Conservation (phyloP, 371 early-diverging fungal genomes). For the Modicella reniformis region DNA sequence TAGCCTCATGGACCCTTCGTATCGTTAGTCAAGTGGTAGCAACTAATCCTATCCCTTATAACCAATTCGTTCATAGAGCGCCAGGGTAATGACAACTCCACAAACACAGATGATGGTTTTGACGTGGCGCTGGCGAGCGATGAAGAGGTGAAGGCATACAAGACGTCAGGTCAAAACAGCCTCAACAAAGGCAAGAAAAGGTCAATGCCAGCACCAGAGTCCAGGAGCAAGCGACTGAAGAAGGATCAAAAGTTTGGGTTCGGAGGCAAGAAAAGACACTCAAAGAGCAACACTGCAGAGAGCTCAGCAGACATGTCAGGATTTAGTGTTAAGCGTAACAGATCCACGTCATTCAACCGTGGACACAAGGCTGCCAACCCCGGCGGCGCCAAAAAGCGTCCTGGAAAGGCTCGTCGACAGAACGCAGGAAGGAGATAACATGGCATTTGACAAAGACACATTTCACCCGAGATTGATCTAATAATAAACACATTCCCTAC, state of each 20-base stretch:
- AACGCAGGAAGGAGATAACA: constrained; percentile 46
- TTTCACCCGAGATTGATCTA: not conserved
- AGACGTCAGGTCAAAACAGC: constrained; percentile 42
- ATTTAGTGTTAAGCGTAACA: constrained; percentile 75
- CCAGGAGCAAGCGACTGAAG: constrained; percentile 53
- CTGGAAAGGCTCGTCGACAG: constrained; percentile 54
- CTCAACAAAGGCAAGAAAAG: constrained; percentile 39
- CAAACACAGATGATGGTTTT: constrained; percentile 79
- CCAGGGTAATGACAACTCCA: constrained; percentile 63
- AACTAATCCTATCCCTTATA: not conserved
- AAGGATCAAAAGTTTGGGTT: constrained; percentile 81
- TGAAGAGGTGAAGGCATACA: constrained; percentile 53
- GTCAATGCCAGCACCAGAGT: constrained; percentile 54
- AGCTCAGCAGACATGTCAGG: constrained; percentile 76
- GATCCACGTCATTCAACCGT: constrained; percentile 54
- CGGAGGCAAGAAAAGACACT: constrained; percentile 85
- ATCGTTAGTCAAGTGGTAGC: too few relatives aligned
- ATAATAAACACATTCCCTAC: not conserved
- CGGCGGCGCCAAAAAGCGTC: constrained; percentile 44
- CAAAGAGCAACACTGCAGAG: constrained; percentile 85
- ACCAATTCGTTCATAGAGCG: too few relatives aligned
- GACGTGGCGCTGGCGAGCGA: constrained; percentile 83
- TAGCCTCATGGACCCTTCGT: too few relatives aligned
- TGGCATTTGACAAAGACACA: not conserved
- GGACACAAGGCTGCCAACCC: constrained; percentile 51